Evolutionary conservation across 371 early-diverging fungal genomes (phyloP), one percentile per base, ranked within the genome.

Genomic region (Mucor racemosus): DNA sequence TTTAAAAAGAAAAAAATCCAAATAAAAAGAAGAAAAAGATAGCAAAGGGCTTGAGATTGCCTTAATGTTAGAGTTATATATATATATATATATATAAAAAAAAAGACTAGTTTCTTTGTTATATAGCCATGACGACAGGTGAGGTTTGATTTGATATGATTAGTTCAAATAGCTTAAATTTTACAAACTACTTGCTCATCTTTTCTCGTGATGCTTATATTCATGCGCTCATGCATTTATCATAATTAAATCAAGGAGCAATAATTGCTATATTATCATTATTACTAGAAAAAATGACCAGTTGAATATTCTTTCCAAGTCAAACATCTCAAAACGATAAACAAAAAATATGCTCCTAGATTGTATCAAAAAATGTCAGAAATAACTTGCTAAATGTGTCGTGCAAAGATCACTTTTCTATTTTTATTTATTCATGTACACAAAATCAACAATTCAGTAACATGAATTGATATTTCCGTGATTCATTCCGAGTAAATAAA

Each of bases 121-220:
- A 31, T 55, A 57, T 17, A 57, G 38, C 34, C 57, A 57, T 57
- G 57, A 57, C 57, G 57, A 57, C 57, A 57, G 36, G 36, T 57
- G 57, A 57, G 57, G 35, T 48, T 48, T 48, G 48, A 48, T 48
- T 48, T 46, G 46, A 46, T 46, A 7, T 48, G 21, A 48, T 48
- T 48, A 48, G 48, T 48, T 48, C 48, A 1, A 48, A 48, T 19
- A 48, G 57, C n/a, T 36, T 33, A 57, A 57, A 55, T 55, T 57
- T 17, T 57, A 15, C 57, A 57, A 9, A 6, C 15, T 57, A 19
- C 57, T 10, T 35, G 15, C n/a, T 10, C 8, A 57, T 35, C 15
- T 9, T 34, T 15, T 38, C 38, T 48, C 48, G 48, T 48, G 48
- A 48, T 48, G 9, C 19, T 48, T 9, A 8, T 19, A 48, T 48